Percentiles rank a stretch among this genome's conserved stretches.
These are phyloP conservation scores for Lavandula angustifolia DNA, from an alignment of 257 asterid species.

Conservation along the genomic window DNA sequence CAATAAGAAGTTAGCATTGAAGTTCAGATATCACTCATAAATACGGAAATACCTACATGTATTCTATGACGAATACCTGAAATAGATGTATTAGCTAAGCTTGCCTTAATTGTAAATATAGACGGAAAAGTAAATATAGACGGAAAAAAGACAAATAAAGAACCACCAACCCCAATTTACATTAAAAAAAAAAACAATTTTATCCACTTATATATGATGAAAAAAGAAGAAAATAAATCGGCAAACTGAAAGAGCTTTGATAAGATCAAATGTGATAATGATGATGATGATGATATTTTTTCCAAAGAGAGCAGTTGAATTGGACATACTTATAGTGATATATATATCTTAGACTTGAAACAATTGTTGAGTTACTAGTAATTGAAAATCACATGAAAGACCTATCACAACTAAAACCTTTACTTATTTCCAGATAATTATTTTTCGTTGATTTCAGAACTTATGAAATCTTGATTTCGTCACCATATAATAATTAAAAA, in stretches of 20 bases:
- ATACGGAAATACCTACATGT: background rate
- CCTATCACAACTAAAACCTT: conserved; percentile 40
- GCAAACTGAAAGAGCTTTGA: background rate
- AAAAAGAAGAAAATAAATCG: background rate
- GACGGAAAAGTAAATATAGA: background rate
- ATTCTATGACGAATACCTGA: no score
- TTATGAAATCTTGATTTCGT: background rate
- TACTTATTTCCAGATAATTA: background rate
- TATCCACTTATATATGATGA: background rate
- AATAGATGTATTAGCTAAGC: no score
- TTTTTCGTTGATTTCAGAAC: no score
- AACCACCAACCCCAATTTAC: conserved; percentile 16
- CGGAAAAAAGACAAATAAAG: background rate
- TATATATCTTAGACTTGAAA: conserved; percentile 50
- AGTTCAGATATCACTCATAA: background rate
- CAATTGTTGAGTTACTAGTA: conserved; percentile 38
- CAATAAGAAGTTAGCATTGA: background rate
- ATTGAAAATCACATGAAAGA: conserved; percentile 42
- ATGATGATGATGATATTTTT: conserved; percentile 23
- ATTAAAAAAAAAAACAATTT: conserved; percentile 1
- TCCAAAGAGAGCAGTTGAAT: conserved; percentile 27
- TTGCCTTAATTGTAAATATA: no score
- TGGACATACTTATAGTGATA: background rate
- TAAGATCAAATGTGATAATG: conserved; percentile 12
- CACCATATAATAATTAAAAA: no score